These are phyloP conservation scores for Monosporozyma aquatica DNA, from an alignment of 805 yeast genomes.

Conservation along the genomic window DNA sequence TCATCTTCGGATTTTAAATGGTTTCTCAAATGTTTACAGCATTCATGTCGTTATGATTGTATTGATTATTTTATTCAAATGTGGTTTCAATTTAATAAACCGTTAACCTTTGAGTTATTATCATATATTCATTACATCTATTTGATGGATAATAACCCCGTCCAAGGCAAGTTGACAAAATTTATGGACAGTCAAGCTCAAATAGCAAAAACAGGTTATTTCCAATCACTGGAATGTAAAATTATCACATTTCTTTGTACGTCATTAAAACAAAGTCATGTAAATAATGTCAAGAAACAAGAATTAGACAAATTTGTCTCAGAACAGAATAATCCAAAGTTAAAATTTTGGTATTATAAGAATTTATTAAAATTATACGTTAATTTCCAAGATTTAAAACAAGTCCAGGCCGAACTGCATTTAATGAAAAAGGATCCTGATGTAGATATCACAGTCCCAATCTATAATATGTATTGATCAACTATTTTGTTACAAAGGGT, in stretches of 20 bases:
- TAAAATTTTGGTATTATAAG: not conserved
- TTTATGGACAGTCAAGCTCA: constrained; percentile 12
- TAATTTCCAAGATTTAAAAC: not conserved
- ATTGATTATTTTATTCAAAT: constrained; percentile 17
- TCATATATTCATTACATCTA: constrained; percentile 19
- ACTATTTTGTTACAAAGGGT: constrained; percentile 20
- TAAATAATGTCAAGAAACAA: constrained; percentile 7
- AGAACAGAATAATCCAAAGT: not conserved
- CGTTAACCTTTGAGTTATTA: not conserved
- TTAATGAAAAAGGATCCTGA: constrained; percentile 11
- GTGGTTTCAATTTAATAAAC: constrained; percentile 12
- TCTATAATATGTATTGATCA: constrained; percentile 13
- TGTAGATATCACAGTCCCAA: constrained; percentile 9
- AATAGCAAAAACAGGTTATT: constrained; percentile 13
- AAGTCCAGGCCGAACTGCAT: not conserved
- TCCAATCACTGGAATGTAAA: constrained; percentile 9
- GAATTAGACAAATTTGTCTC: not conserved
- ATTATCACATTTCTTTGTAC: constrained; percentile 14
- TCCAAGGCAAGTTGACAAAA: constrained; percentile 6
- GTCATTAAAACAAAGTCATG: constrained; percentile 1
- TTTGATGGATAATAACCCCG: constrained; percentile 8
- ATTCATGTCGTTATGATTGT: constrained; percentile 13
- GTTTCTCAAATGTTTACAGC: constrained; percentile 15
- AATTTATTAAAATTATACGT: not conserved
- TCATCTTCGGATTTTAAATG: constrained; percentile 11